Evolutionary conservation across 108 stramenopile genomes (phyloP).

Genomic region (Schizochytrium sp.): DNA sequence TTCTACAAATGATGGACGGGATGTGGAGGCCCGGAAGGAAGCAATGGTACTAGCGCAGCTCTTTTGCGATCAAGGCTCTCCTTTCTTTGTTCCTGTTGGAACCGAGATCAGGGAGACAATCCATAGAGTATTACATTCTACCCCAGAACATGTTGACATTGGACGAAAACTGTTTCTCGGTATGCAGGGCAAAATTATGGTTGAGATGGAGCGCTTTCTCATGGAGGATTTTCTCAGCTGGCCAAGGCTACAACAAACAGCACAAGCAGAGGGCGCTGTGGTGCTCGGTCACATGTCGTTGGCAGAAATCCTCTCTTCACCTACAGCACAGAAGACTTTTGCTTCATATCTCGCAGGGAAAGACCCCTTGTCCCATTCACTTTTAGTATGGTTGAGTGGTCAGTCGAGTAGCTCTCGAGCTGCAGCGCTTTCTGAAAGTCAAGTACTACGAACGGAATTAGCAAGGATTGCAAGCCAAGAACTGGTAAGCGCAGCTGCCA

Average conservation of each 20-base stretch:
- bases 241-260: background rate
- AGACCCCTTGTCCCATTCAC: background rate
- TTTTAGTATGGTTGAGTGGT: background rate
- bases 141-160: conserved; percentile 46
- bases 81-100: conserved; percentile 27
- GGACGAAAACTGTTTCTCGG: conserved; percentile 12
- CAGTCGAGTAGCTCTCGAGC: background rate
- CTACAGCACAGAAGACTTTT: background rate
- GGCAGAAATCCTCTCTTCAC: background rate
- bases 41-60: background rate
- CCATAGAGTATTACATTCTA: background rate
- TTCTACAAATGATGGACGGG: background rate
- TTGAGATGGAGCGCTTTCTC: conserved; percentile 41
- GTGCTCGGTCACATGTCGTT: background rate
- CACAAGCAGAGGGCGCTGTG: background rate
- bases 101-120: background rate
- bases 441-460: background rate
- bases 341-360: background rate
- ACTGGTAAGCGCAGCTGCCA: background rate
- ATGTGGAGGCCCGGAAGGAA: background rate
- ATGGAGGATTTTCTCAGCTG: background rate
- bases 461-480: background rate
- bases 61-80: conserved; percentile 18
- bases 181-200: conserved; percentile 52
- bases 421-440: background rate